These are phyloP conservation scores for Saururus chinensis DNA, from an alignment of 164 flowering plant species.

Conservation along the genomic window DNA sequence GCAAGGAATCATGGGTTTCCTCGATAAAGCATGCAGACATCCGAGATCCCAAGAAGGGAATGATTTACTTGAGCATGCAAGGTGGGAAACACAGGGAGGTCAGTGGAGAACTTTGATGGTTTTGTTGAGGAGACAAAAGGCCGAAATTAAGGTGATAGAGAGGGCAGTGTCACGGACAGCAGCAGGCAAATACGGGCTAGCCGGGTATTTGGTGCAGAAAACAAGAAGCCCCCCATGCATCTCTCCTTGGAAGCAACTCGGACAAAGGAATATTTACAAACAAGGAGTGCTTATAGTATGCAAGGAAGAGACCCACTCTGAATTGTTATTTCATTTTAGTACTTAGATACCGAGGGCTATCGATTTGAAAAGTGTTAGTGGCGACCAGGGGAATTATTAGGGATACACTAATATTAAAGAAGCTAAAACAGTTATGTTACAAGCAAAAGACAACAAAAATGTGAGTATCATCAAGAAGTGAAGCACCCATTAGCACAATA, in stretches of 20 bases:
- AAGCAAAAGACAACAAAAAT: neutral
- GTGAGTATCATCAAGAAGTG: slow-evolving; percentile 7
- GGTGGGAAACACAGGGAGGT: slow-evolving; percentile 16
- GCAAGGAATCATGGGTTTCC: slow-evolving; percentile 8
- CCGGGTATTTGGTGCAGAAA: slow-evolving; percentile 18
- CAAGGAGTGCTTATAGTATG: neutral
- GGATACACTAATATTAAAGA: neutral
- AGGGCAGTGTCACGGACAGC: slow-evolving; percentile 31
- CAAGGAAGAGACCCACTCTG: neutral
- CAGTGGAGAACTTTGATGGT: slow-evolving; percentile 56
- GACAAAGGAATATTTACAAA: slow-evolving; percentile 10
- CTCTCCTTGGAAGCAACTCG: slow-evolving; percentile 12
- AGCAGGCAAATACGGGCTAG: slow-evolving; percentile 21
- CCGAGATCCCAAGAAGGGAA: slow-evolving; percentile 13
- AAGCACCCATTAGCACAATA: slow-evolving; percentile 14
- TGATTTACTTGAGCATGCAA: slow-evolving; percentile 19
- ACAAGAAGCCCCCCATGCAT: slow-evolving; percentile 35
- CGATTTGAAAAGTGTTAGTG: neutral
- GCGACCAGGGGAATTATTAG: slow-evolving; percentile 1
- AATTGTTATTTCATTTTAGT: neutral
- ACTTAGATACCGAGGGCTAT: neutral
- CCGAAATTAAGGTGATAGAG: slow-evolving; percentile 51
- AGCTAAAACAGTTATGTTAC: slow-evolving; percentile 4
- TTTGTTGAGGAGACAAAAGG: slow-evolving; percentile 74
- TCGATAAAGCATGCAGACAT: slow-evolving; percentile 1